Base-by-base conservation (phyloP, 2,329 filamentous ascomycete genomes). In the Aspergillus clavatus region DNA sequence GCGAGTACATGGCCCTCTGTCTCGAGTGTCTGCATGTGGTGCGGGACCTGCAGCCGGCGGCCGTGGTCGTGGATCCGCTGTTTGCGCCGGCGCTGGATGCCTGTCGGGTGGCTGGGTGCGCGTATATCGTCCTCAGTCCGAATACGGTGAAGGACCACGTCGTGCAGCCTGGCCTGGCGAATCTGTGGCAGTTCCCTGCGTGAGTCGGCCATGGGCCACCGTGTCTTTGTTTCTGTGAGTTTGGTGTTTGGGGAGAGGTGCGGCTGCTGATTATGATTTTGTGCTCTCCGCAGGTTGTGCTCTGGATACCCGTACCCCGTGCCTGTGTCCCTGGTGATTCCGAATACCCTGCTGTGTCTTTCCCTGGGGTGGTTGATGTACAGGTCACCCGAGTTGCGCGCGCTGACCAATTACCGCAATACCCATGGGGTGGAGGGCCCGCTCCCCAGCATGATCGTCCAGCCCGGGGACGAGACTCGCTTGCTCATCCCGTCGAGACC, bases 131-230 rank as follows among this genome's bases (percentile, higher is more conserved):
- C 4, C 49, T 76, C 19, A 67, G 65, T 22, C 71, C 72, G 0
- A 75, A 73, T 49, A 61, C 70, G 1, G 63, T 72, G 46, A 68
- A 70, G 43, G 70, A 74, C 3, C 70, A 70, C 33, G 58, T 68
- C 0, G 42, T 50, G 1, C 60, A 63, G 3, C 51, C 60, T 4
- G 67, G 71, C 45, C 65, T 72, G 18, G 50, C 40, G 10, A 51
- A 48, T 19, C 51, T 53, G 19, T 58, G 52, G 39, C 55, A 56
- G 18, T 52, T 47, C 42, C 50, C 56, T 7, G 38, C 40, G 55
- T 56, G 39, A 45, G 52, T 35, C n/a, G n/a, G n/a, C n/a, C n/a
- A n/a, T n/a, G n/a, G n/a, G n/a, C n/a, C n/a, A n/a, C n/a, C n/a
- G n/a, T n/a, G n/a, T n/a, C n/a, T n/a, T n/a, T n/a, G n/a, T n/a